Conservation (phyloP, 169 alveolate genomes). For the Plasmodium cynomolgi region DNA sequence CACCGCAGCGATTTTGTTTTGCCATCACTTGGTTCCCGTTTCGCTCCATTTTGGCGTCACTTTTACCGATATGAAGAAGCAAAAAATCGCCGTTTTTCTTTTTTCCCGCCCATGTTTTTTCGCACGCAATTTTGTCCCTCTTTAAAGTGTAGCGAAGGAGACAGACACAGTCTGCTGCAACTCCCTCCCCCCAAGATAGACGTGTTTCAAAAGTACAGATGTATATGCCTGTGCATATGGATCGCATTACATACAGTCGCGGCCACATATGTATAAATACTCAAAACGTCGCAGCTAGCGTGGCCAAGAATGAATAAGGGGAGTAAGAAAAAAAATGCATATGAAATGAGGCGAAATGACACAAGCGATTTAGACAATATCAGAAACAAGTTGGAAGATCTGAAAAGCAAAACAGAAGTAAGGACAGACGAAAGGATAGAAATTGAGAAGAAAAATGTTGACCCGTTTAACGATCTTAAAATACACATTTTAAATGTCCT, state of each 20-base stretch:
- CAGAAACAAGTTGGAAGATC: conserved; percentile 30
- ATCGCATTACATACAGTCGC: neutral
- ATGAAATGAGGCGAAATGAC: neutral
- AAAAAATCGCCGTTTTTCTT: neutral
- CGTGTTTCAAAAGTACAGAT: neutral
- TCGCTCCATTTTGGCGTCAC: neutral
- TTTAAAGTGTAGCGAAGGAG: neutral
- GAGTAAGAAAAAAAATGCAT: neutral
- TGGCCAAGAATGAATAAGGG: conserved; percentile 25
- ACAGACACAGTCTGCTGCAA: neutral
- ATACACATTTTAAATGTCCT: conserved; percentile 53
- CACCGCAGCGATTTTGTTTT: neutral
- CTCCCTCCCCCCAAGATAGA: neutral
- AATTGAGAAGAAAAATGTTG: conserved; percentile 17
- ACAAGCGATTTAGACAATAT: conserved; percentile 17
- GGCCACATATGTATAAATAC: neutral
- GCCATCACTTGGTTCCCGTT: neutral
- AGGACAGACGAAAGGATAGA: conserved; percentile 18
- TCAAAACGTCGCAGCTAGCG: neutral
- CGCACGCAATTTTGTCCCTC: neutral
- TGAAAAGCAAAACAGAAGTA: conserved; percentile 43
- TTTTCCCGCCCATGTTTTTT: neutral
- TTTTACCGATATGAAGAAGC: neutral
- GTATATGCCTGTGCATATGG: neutral
- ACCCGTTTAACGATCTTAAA: conserved; percentile 56